A percentile compares a stretch with the other conserved stretches of the same genome.
phyloP scores from a whole-genome alignment of 2,329 filamentous ascomycete species.

The Lecanosticta acicola region DNA sequence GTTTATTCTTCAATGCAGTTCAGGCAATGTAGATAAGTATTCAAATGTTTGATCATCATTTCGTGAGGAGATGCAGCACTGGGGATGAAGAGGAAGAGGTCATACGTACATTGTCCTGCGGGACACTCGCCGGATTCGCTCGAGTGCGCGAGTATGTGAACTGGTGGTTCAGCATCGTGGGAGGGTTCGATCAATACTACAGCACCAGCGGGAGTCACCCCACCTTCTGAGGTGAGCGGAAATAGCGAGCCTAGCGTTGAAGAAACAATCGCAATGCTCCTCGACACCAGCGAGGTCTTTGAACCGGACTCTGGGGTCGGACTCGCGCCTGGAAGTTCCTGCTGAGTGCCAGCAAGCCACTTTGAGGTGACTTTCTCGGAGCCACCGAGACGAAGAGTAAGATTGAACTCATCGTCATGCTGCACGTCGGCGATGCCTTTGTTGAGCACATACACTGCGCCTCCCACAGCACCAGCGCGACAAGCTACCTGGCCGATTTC shows the following conservation, averaged over 20 bases:
- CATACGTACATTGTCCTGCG: constrained; percentile 74
- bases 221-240: constrained; percentile 64
- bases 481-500: constrained; percentile 90
- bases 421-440: constrained; percentile 52
- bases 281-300: constrained; percentile 8
- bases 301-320: neutral
- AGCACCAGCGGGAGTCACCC: constrained; percentile 67
- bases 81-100: neutral
- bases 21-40: constrained; percentile 99
- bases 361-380: constrained; percentile 29
- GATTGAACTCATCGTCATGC: constrained; percentile 12
- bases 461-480: constrained; percentile 83
- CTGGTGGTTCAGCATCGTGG: constrained; percentile 41
- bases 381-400: constrained; percentile 23
- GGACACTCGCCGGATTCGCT: constrained; percentile 93
- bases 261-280: constrained; percentile 59
- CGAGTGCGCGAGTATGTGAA: constrained; percentile 67
- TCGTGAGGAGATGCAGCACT: constrained; percentile 35
- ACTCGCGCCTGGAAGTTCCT: constrained; percentile 20
- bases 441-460: constrained; percentile 81
- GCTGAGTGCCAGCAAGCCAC: constrained; percentile 26
- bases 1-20: constrained; percentile 78
- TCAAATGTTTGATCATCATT: constrained; percentile 77
- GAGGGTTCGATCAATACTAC: constrained; percentile 59
- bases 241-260: constrained; percentile 64